Evolutionary conservation across 139 green algal species (phyloP).

Genomic region (Auxenochlorella protothecoides): DNA sequence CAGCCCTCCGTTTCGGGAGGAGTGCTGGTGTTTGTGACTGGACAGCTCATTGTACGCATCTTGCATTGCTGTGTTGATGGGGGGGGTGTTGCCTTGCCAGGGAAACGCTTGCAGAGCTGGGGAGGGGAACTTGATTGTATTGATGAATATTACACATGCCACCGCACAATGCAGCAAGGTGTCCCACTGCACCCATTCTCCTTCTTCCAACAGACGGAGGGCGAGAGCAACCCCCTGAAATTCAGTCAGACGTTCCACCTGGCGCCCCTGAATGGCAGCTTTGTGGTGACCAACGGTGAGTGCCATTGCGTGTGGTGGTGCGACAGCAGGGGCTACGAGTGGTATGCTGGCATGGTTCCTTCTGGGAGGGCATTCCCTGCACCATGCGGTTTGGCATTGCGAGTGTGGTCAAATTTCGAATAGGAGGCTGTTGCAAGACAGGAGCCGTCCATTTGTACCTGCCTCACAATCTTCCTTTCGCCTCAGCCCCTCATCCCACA

Average conservation of each 20-base stretch:
- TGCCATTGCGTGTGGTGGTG: constrained; percentile 1
- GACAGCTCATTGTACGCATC: constrained; percentile 55
- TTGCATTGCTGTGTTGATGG: not conserved
- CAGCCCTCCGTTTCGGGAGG: constrained; percentile 69
- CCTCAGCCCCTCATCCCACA: not conserved
- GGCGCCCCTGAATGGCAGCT: constrained; percentile 52
- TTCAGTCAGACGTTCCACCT: constrained; percentile 93
- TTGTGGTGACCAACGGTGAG: constrained; percentile 75
- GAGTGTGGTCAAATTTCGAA: too few species aligned
- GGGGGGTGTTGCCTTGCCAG: too few species aligned
- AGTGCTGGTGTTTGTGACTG: constrained; percentile 83
- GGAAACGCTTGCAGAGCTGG: too few species aligned
- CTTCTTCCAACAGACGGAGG: constrained; percentile 47
- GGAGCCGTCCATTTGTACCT: not conserved
- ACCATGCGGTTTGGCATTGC: not conserved
- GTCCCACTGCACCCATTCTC: not conserved
- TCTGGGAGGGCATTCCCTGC: not conserved
- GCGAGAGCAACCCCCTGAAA: constrained; percentile 65
- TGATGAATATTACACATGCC: too few species aligned
- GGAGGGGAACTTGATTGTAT: too few species aligned
- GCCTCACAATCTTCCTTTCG: not conserved
- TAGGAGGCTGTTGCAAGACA: not conserved
- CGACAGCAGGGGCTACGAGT: not conserved
- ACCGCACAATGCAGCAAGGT: not conserved
- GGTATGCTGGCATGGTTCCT: not conserved